A percentile compares a stretch with the other conserved stretches of the same genome.
Evolutionary conservation across 1,284 basidiomycete genomes (phyloP).

Genomic region (Rhodotorula sp.): DNA sequence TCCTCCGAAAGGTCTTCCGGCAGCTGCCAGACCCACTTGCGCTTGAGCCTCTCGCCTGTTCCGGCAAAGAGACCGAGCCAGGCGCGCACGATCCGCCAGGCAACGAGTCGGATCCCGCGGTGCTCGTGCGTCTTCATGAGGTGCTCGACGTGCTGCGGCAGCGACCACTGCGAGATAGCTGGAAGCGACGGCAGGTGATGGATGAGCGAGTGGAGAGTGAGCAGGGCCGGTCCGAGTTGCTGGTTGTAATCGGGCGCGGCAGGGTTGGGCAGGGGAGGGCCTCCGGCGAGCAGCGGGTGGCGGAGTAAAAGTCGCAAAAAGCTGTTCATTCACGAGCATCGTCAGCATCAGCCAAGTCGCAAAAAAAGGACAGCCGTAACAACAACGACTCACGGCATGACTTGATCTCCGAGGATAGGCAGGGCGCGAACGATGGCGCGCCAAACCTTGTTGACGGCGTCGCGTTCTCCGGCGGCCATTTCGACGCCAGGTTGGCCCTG

Average conservation of each 20-base stretch:
- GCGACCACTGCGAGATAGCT: slow-evolving; percentile 31
- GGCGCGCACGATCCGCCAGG: slow-evolving; percentile 38
- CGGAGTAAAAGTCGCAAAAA: slow-evolving; percentile 32
- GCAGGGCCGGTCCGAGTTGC: slow-evolving; percentile 29
- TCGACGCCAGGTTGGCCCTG: slow-evolving; percentile 16
- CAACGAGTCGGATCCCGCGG: slow-evolving; percentile 39
- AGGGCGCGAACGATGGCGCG: slow-evolving; percentile 36
- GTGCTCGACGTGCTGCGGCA: slow-evolving; percentile 29
- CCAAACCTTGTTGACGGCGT: slow-evolving; percentile 35
- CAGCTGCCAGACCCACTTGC: slow-evolving; percentile 36
- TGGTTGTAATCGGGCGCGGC: slow-evolving; percentile 11
- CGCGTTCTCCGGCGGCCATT: slow-evolving; percentile 27
- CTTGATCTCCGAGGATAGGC: slow-evolving; percentile 42
- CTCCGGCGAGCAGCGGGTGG: slow-evolving; percentile 26
- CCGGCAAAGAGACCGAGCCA: slow-evolving; percentile 41
- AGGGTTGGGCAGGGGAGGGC: slow-evolving; percentile 22
- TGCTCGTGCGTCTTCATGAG: slow-evolving; percentile 40
- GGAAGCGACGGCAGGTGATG: slow-evolving; percentile 32
- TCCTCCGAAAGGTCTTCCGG: background rate
- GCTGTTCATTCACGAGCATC: slow-evolving; percentile 2
- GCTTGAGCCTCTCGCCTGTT: slow-evolving; percentile 34
- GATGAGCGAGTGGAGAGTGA: slow-evolving; percentile 29
- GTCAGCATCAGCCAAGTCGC: background rate
- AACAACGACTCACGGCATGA: slow-evolving; percentile 43
- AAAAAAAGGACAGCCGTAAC: background rate